These are phyloP conservation scores for Brassica nigra DNA, from an alignment of 345 rosid species.

Conservation along the genomic window DNA sequence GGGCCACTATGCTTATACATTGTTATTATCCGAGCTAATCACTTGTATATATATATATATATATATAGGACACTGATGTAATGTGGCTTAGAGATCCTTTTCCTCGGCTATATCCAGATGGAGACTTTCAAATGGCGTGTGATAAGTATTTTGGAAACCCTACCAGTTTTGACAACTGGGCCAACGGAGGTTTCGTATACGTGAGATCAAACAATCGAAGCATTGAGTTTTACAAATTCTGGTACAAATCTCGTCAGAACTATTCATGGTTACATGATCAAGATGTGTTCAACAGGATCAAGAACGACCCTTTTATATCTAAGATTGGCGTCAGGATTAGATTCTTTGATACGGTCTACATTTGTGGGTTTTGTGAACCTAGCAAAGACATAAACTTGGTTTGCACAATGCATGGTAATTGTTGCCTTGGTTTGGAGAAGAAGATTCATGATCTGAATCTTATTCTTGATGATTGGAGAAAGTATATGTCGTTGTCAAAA, in stretches of 20 bases:
- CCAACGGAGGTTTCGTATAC: slow-evolving; percentile 69
- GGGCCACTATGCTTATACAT: neutral
- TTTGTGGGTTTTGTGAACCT: slow-evolving; percentile 71
- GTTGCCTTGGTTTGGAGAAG: slow-evolving; percentile 58
- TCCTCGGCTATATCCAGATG: slow-evolving; percentile 49
- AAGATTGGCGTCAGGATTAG: slow-evolving; percentile 48
- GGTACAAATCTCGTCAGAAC: slow-evolving; percentile 51
- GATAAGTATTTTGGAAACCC: slow-evolving; percentile 52
- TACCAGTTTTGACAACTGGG: slow-evolving; percentile 37
- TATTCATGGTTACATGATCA: slow-evolving; percentile 66
- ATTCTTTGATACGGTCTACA: slow-evolving; percentile 60
- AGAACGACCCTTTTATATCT: slow-evolving; percentile 38
- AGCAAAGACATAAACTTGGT: slow-evolving; percentile 52
- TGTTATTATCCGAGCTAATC: neutral
- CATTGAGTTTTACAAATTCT: slow-evolving; percentile 59
- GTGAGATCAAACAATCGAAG: slow-evolving; percentile 56
- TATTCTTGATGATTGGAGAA: slow-evolving; percentile 64
- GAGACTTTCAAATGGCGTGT: slow-evolving; percentile 83
- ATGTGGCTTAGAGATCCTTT: slow-evolving; percentile 82
- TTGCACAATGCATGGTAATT: slow-evolving; percentile 89
- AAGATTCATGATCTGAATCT: slow-evolving; percentile 59
- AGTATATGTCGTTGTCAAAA: slow-evolving; percentile 31
- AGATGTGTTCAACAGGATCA: slow-evolving; percentile 71
- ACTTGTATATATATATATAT: slow-evolving; percentile 30
- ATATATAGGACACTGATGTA: slow-evolving; percentile 65